phyloP scores from a whole-genome alignment of 2,329 filamentous ascomycete species.

The Didymella glomerata region DNA sequence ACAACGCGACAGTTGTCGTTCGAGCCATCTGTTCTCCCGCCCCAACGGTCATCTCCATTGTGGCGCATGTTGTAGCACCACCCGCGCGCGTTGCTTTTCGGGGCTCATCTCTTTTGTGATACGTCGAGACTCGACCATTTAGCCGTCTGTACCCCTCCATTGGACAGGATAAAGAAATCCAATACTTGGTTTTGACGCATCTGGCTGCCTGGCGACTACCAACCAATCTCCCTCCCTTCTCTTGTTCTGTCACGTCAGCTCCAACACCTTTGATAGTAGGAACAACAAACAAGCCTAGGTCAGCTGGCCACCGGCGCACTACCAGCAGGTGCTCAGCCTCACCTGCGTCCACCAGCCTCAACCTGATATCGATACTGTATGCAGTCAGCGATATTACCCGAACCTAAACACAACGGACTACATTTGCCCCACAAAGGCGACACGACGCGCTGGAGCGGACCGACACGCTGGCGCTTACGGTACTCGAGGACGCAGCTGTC shows the following conservation, averaged over 20 bases:
- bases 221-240: not conserved
- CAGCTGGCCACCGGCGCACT: not conserved
- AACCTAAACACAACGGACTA: constrained; percentile 8
- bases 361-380: not conserved
- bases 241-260: not conserved
- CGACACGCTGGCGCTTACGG: constrained; percentile 22
- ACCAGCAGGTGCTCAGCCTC: constrained; percentile 1
- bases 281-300: not conserved
- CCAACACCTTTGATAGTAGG: not conserved
- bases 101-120: constrained; percentile 21
- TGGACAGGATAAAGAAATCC: constrained; percentile 13
- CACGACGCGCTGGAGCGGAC: constrained; percentile 14
- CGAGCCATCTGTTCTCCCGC: constrained; percentile 28
- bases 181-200: constrained; percentile 15
- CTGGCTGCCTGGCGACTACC: not conserved
- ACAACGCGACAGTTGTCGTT: constrained; percentile 22
- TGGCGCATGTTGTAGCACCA: constrained; percentile 23
- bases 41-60: constrained; percentile 19
- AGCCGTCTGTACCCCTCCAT: constrained; percentile 2
- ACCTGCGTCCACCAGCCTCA: not conserved
- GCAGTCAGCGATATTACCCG: constrained; percentile 14
- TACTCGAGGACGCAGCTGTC: constrained; percentile 1
- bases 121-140: constrained; percentile 13
- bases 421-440: constrained; percentile 4
- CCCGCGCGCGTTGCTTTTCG: constrained; percentile 19